Conservation (phyloP, 1,139 yeast species). For the Candida freyschussii region DNA sequence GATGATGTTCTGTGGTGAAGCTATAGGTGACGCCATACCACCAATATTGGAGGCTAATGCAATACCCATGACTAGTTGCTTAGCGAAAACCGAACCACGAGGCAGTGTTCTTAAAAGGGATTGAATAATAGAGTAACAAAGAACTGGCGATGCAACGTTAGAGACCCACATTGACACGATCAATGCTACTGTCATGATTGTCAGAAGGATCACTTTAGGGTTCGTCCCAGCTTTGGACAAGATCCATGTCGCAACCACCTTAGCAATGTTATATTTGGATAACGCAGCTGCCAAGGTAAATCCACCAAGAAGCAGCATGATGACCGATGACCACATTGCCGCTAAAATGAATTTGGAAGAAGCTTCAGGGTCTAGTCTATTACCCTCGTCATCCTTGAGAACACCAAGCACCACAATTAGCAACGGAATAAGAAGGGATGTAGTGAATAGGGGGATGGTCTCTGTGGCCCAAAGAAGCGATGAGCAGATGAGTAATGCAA, state of each 20-base stretch:
- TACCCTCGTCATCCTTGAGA: constrained; percentile 50
- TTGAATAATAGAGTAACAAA: constrained; percentile 84
- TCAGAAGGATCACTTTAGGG: constrained; percentile 68
- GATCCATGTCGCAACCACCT: constrained; percentile 74
- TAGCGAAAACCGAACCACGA: constrained; percentile 69
- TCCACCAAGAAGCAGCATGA: constrained; percentile 85
- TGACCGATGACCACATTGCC: constrained; percentile 93
- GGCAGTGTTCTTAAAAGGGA: constrained; percentile 82
- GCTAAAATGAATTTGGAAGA: constrained; percentile 76
- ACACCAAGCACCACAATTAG: constrained; percentile 71
- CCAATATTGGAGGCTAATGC: constrained; percentile 91
- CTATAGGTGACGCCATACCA: constrained; percentile 95
- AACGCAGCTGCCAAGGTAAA: constrained; percentile 92
- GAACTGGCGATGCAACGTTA: constrained; percentile 93
- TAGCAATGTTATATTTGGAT: constrained; percentile 86
- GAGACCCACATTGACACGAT: constrained; percentile 94
- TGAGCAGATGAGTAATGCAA: constrained; percentile 74
- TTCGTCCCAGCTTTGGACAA: constrained; percentile 80
- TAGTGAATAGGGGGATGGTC: constrained; percentile 81
- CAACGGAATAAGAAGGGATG: constrained; percentile 77
- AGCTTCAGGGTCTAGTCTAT: constrained; percentile 53
- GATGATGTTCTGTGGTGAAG: constrained; percentile 91
- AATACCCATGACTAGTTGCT: constrained; percentile 81
- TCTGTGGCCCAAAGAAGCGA: constrained; percentile 94
- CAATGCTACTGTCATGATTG: constrained; percentile 81